phyloP scores from a whole-genome alignment of 139 green algal species.

The Nannochloris sp. region DNA sequence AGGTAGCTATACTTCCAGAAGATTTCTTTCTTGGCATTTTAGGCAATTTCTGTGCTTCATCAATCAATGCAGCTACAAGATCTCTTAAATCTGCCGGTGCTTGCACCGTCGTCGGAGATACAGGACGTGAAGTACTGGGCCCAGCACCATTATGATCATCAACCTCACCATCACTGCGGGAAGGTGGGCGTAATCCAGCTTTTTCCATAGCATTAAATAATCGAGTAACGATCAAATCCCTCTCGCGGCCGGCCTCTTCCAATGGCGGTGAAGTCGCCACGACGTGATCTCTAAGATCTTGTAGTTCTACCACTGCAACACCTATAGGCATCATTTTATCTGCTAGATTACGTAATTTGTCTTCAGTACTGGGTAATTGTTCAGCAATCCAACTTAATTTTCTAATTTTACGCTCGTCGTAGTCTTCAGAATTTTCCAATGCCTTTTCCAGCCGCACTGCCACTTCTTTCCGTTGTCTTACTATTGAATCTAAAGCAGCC shows the following conservation, averaged over 20 bases:
- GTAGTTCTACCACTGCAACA: background rate
- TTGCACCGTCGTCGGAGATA: no score
- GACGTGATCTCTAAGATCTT: conserved; percentile 1
- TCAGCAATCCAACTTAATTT: conserved; percentile 8
- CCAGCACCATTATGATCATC: no score
- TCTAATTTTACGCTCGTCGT: background rate
- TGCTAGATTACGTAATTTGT: background rate
- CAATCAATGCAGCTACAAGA: background rate
- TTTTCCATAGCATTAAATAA: conserved; percentile 15
- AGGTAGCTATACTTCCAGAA: background rate
- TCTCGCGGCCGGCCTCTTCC: background rate
- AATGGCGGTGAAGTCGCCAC: background rate
- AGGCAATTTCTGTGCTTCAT: conserved; percentile 6
- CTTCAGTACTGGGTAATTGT: conserved; percentile 10
- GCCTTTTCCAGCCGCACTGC: background rate
- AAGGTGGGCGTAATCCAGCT: no score
- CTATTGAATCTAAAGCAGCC: conserved; percentile 1
- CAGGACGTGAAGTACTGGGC: no score
- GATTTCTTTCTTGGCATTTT: background rate
- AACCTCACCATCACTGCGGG: no score
- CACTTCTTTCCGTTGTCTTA: background rate
- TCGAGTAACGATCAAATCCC: conserved; percentile 2
- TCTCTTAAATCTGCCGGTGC: conserved; percentile 2
- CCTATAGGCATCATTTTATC: conserved; percentile 2
- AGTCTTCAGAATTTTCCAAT: background rate